Percentiles rank a stretch among this genome's conserved stretches.
Evolutionary conservation across 2,329 filamentous ascomycete species (phyloP).

Genomic region (Zymoseptoria pseudotritici): DNA sequence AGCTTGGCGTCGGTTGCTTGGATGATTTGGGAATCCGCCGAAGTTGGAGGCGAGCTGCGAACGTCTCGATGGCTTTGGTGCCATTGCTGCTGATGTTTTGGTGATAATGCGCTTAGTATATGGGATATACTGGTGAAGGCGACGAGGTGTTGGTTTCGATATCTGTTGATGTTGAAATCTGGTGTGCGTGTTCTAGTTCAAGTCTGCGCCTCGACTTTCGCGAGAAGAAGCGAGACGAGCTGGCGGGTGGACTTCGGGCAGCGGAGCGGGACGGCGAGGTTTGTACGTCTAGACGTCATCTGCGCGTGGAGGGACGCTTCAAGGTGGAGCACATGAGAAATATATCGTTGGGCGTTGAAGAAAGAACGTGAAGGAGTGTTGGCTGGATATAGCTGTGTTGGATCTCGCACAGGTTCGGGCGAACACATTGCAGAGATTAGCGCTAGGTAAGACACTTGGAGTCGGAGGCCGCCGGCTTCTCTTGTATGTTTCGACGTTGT

Average conservation of each 20-base stretch:
- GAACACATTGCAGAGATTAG: too few species aligned
- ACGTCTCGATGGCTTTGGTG: neutral
- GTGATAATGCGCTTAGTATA: neutral
- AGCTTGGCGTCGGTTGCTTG: neutral
- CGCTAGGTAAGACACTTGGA: too few species aligned
- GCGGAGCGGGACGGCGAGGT: neutral
- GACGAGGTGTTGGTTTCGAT: neutral
- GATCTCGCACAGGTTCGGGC: too few species aligned
- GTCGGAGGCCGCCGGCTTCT: too few species aligned
- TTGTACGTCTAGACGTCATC: too few species aligned
- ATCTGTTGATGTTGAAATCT: neutral
- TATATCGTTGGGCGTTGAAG: too few species aligned
- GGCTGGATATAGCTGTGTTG: too few species aligned
- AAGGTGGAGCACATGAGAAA: too few species aligned
- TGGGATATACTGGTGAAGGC: neutral
- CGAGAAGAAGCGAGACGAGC: neutral
- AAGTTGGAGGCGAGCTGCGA: neutral
- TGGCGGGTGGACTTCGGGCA: neutral
- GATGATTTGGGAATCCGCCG: neutral
- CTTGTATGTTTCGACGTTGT: too few species aligned
- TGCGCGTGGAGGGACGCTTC: too few species aligned
- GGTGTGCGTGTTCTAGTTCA: neutral
- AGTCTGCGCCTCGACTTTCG: neutral
- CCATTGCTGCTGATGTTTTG: neutral
- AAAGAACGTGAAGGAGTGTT: too few species aligned